Evolutionary conservation across 2,329 filamentous ascomycete species (phyloP).

Genomic region (Aspergillus sp.): DNA sequence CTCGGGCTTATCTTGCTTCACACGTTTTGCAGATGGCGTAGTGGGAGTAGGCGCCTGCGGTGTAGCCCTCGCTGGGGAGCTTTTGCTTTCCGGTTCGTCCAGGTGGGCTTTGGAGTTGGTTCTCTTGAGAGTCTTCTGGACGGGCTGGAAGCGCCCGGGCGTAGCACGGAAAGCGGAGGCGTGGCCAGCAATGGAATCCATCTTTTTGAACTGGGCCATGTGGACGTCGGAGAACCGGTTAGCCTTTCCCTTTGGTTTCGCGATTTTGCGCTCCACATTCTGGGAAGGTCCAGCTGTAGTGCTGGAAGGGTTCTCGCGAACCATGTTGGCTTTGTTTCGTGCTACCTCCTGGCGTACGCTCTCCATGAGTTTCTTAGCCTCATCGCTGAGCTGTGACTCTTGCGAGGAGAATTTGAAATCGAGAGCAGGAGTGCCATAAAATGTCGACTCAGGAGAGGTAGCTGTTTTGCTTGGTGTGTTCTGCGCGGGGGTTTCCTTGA

Average conservation of each 20-base stretch:
- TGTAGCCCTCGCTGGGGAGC: conserved; percentile 37
- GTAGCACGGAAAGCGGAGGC: conserved; percentile 67
- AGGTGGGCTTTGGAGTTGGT: conserved; percentile 64
- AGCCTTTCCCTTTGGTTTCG: conserved; percentile 73
- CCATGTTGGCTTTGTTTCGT: conserved; percentile 68
- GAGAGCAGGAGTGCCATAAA: conserved; percentile 45
- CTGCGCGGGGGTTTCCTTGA: conserved; percentile 29
- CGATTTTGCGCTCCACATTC: conserved; percentile 66
- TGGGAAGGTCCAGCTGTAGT: conserved; percentile 43
- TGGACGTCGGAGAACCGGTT: conserved; percentile 82
- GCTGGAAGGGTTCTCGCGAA: conserved; percentile 61
- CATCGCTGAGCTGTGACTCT: conserved; percentile 46
- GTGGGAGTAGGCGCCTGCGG: conserved; percentile 33
- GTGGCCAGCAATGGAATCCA: conserved; percentile 92
- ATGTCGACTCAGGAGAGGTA: conserved; percentile 30
- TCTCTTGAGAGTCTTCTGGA: conserved; percentile 49
- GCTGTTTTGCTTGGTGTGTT: conserved; percentile 46
- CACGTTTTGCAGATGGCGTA: conserved; percentile 63
- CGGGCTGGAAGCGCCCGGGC: conserved; percentile 43
- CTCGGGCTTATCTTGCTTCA: conserved; percentile 66
- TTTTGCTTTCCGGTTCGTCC: conserved; percentile 55
- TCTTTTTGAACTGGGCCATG: conserved; percentile 89
- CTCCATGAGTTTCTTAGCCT: conserved; percentile 59
- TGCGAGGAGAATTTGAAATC: conserved; percentile 48
- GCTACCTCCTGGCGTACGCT: conserved; percentile 71